Evolutionary conservation across 2,329 filamentous ascomycete species (phyloP), one percentile per base, ranked within the genome.

Genomic region (Neophaeococcomyces mojaviensis): DNA sequence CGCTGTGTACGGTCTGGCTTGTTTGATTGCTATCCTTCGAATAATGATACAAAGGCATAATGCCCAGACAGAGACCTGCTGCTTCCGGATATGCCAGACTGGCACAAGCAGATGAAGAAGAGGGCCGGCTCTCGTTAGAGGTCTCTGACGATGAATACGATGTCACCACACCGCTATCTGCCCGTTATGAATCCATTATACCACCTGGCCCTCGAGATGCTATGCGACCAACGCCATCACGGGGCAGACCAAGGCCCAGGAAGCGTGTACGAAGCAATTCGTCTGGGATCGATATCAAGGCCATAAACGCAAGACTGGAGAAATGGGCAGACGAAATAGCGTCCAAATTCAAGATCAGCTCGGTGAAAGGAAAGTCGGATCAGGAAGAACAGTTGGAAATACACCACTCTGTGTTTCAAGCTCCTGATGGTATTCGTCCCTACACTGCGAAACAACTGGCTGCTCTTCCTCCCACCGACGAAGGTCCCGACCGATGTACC

Each of bases 291-390:
- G 92, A 98, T 61, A 86, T 98, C 62, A 97, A 97, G 64, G 92
- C 92, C 49, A 97, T 98, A 68, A 98, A 98, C 66, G 89, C 90
- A 49, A 78, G 92, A 19, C 72, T 98, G 20, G 92, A 98, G 68
- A 78, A 86, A 62, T 98, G 92, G 92, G 92, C 92, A 13, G 92
- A 97, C 58, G 92, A 98, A 68, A 97, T 98, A 60, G 89, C 92
- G 24, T 86, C 88, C 56, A 92, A 94, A 59, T 97, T 98, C 76
- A 97, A 95, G 71, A 86, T 89, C 54, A 74, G 78, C 56, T 82
- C 82, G 58, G 80, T 84, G 44, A 87, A 82, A 62, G 85, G 83
- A 40, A 83, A 80, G 59, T 78, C 77, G 6, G 68, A 81, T 36
- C 86, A 94, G 55, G 87, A 94, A 56, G 87, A 94, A 64, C 82